Evolutionary conservation across 768 basidiomycete genomes (phyloP).

Genomic region (Lactarius tabidus): DNA sequence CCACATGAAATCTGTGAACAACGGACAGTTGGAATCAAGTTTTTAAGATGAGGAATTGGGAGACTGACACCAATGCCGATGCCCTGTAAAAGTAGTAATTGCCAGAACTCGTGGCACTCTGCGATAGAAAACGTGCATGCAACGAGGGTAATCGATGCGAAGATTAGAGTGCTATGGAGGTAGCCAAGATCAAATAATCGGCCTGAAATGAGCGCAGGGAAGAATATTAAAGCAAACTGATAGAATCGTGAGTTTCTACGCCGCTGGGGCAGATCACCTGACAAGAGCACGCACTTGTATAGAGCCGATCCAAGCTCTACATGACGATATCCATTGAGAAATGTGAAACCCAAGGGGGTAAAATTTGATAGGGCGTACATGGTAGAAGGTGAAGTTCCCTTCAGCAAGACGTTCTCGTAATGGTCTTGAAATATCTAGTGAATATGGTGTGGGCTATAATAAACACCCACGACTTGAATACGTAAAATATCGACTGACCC

Average conservation of each 20-base stretch:
- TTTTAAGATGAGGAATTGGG: not conserved
- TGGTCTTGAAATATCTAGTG: slow-evolving; percentile 67
- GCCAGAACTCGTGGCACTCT: slow-evolving; percentile 72
- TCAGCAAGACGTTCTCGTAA: slow-evolving; percentile 54
- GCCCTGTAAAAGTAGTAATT: slow-evolving; percentile 74
- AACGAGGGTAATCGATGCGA: slow-evolving; percentile 49
- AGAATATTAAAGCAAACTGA: slow-evolving; percentile 59
- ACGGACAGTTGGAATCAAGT: not conserved
- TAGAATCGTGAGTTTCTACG: not conserved
- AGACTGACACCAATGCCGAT: slow-evolving; percentile 55
- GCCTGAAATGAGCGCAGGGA: slow-evolving; percentile 60
- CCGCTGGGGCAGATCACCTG: not conserved
- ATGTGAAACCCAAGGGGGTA: not conserved
- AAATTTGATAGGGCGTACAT: slow-evolving; percentile 42
- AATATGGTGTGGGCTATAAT: slow-evolving; percentile 1
- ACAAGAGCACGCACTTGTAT: slow-evolving; percentile 45
- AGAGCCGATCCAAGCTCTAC: slow-evolving; percentile 78
- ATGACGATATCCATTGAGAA: slow-evolving; percentile 2
- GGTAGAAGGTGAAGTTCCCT: slow-evolving; percentile 48
- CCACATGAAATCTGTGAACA: slow-evolving; percentile 37
- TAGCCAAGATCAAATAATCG: slow-evolving; percentile 75
- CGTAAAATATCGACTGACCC: slow-evolving; percentile 44
- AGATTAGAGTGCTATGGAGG: slow-evolving; percentile 47
- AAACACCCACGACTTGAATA: not conserved
- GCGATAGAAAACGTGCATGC: slow-evolving; percentile 60